Percentiles rank a stretch among this genome's conserved stretches.
Evolutionary conservation across 805 yeast species (phyloP).

Genomic region (Helenozyma rhizophorensis): DNA sequence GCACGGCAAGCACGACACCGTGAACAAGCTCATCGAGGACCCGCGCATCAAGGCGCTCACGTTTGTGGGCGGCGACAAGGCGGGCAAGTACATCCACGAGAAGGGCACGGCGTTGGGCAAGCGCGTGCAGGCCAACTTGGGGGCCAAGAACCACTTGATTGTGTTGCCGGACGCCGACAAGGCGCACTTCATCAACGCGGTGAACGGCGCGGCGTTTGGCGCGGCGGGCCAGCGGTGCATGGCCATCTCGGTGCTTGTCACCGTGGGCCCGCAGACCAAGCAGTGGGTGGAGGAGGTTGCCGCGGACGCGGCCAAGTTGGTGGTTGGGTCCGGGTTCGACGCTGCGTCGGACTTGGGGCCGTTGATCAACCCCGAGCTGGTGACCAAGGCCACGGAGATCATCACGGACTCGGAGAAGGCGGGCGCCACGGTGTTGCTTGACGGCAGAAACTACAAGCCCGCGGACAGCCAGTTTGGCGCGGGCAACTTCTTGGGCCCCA

Average conservation of each 20-base stretch:
- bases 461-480: constrained; percentile 32
- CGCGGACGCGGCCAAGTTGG: constrained; percentile 51
- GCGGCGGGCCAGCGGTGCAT: constrained; percentile 85
- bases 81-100: constrained; percentile 69
- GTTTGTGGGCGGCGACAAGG: constrained; percentile 75
- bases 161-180: constrained; percentile 71
- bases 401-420: constrained; percentile 52
- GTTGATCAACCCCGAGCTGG: constrained; percentile 57
- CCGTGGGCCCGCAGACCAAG: constrained; percentile 58
- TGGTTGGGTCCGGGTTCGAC: constrained; percentile 65
- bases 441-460: constrained; percentile 53
- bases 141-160: constrained; percentile 75
- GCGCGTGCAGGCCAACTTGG: constrained; percentile 73
- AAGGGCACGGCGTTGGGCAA: constrained; percentile 65
- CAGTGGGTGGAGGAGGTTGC: constrained; percentile 62
- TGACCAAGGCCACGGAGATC: constrained; percentile 51
- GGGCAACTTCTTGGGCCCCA: constrained; percentile 74
- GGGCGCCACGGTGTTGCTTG: constrained; percentile 61
- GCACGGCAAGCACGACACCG: constrained; percentile 72
- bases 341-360: constrained; percentile 66
- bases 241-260: constrained; percentile 70
- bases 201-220: constrained; percentile 75
- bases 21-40: constrained; percentile 64
- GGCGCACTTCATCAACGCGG: constrained; percentile 56
- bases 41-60: constrained; percentile 74